phyloP scores from a whole-genome alignment of 2,329 filamentous ascomycete genomes.

The Aspergillus quadrilineatus region DNA sequence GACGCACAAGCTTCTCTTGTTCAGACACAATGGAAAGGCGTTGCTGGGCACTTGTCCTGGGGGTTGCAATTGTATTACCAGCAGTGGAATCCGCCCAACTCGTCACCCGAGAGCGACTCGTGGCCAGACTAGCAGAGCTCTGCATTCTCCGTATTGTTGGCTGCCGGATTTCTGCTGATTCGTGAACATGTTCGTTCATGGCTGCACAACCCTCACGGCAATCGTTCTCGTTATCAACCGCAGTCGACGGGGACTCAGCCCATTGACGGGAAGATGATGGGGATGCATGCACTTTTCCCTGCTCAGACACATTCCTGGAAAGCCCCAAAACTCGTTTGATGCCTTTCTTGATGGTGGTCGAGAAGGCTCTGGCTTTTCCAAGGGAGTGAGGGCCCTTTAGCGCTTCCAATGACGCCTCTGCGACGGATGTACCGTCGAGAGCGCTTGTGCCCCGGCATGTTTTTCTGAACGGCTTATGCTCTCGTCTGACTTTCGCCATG shows the following conservation, averaged over 20 bases:
- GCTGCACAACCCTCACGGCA: background rate
- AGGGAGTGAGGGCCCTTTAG: conserved; percentile 13
- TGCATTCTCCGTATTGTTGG: conserved; percentile 25
- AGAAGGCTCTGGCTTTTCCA: conserved; percentile 39
- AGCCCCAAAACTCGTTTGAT: conserved; percentile 43
- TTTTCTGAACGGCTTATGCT: conserved; percentile 38
- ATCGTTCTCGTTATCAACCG: conserved; percentile 10
- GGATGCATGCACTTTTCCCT: conserved; percentile 24
- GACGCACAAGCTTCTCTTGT: conserved; percentile 28
- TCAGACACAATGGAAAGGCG: conserved; percentile 48
- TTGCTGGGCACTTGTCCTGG: conserved; percentile 34
- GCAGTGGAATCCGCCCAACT: conserved; percentile 51
- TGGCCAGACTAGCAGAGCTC: conserved; percentile 36
- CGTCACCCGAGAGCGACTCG: conserved; percentile 46
- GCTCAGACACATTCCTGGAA: conserved; percentile 24
- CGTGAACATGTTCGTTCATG: background rate
- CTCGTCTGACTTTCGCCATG: conserved; percentile 19
- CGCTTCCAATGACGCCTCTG: conserved; percentile 12
- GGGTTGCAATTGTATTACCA: conserved; percentile 40
- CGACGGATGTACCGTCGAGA: conserved; percentile 14
- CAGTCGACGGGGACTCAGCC: background rate
- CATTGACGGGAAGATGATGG: conserved; percentile 21
- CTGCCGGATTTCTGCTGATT: background rate
- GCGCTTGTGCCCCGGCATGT: conserved; percentile 34
- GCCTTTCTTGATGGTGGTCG: conserved; percentile 43